Base-by-base conservation (phyloP, 257 asterid species). In the Solanum rostratum region DNA sequence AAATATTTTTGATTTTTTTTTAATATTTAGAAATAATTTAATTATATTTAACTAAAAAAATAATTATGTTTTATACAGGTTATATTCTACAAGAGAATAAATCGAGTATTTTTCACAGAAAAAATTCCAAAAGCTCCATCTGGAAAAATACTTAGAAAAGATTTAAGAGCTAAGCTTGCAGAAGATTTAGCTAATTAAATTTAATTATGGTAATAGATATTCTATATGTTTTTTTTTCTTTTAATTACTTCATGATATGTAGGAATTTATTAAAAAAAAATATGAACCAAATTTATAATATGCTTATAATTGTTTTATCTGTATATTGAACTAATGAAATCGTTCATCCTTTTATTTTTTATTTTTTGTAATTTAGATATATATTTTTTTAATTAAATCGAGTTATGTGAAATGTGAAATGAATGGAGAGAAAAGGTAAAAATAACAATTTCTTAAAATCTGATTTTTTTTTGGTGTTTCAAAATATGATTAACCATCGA, bases 91-190 rank as follows among this genome's bases (percentile, higher is more conserved):
- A 84, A 84, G 86, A 14, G 80, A 45, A 59, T 84, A 22, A 70
- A 59, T 50, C 0, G 22, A 46, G 86, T 84, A 19, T 70, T 52
- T 55, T 84, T 84, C 65, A 43, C 14, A 19, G 83, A 33, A 7
- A 62, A 18, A 43, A 84, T 84, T 8, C 86, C 86, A 24, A 73
- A 59, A 62, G 50, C 86, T 57, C 43, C 83, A 4, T 73, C 86
- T 0, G 86, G 83, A 1, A 84, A 84, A 59, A 79, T 84, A 60
- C 83, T 63, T 45, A 20, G 46, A 41, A 79, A 80, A 37, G 87
- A 78, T 49, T 92, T 78, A 73, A 93, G 88, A 91, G 87, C 84
- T 22, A 84, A 66, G 53, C 76, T 88, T 46, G 85, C 73, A 9
- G 83, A n/a, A 33, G 79, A 57, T 19, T 37, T 87, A 73, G 54